phyloP scores from a whole-genome alignment of 148 eudicot species.

The Vaccinium macrocarpon region DNA sequence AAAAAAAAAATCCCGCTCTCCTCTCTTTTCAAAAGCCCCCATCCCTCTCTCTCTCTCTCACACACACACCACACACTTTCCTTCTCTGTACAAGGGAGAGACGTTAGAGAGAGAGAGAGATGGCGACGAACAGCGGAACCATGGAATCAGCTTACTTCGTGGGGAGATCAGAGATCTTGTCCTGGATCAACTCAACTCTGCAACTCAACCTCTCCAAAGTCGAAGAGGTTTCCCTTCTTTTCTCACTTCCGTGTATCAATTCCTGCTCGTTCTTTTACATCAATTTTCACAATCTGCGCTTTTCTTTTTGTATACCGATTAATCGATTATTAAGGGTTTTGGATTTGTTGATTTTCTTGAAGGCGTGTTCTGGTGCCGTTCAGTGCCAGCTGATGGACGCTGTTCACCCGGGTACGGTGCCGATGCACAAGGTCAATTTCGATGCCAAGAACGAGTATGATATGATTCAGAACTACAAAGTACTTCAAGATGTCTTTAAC shows the following conservation, averaged over 20 bases:
- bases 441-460: constrained; percentile 91
- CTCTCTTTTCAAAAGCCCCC: constrained; percentile 7
- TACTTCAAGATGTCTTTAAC: constrained; percentile 89
- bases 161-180: constrained; percentile 82
- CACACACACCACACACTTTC: neutral
- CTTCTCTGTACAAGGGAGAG: neutral
- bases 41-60: neutral
- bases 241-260: neutral
- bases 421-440: constrained; percentile 67
- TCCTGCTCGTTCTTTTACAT: neutral
- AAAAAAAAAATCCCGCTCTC: constrained; percentile 4
- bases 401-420: constrained; percentile 84
- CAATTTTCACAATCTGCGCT: neutral
- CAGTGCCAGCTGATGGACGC: constrained; percentile 94
- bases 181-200: constrained; percentile 91
- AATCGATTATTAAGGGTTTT: neutral
- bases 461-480: constrained; percentile 90
- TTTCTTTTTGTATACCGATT: neutral
- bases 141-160: constrained; percentile 95
- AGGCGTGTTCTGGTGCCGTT: constrained; percentile 91
- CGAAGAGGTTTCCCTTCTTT: constrained; percentile 58
- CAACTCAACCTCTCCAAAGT: constrained; percentile 85
- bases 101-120: neutral
- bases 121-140: constrained; percentile 79
- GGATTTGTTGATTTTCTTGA: constrained; percentile 14